Conservation (phyloP, 2,329 filamentous ascomycete species). For the Torrubiellomyces zombiae region DNA sequence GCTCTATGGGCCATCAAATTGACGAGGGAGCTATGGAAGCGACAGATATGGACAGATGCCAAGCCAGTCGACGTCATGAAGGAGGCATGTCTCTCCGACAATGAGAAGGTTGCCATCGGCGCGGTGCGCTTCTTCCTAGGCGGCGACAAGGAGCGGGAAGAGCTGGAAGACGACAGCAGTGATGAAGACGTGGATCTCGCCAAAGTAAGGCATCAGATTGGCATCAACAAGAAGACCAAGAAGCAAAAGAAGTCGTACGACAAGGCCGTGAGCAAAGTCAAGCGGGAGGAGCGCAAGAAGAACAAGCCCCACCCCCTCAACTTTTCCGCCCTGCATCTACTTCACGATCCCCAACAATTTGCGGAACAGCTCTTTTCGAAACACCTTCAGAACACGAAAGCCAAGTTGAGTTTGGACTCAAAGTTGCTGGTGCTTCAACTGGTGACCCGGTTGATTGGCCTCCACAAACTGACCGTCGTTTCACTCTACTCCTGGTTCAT, state of each 20-base stretch:
- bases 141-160: constrained; percentile 88
- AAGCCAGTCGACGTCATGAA: constrained; percentile 98
- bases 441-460: constrained; percentile 74
- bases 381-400: constrained; percentile 75
- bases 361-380: constrained; percentile 80
- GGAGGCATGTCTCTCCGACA: constrained; percentile 72
- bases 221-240: constrained; percentile 92
- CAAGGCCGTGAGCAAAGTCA: constrained; percentile 67
- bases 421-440: constrained; percentile 83
- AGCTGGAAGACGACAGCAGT: constrained; percentile 75
- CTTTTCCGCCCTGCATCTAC: constrained; percentile 85
- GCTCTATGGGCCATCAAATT: constrained; percentile 93
- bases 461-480: constrained; percentile 83
- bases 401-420: constrained; percentile 72
- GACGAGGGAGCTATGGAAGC: constrained; percentile 88
- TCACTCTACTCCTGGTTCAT: constrained; percentile 92
- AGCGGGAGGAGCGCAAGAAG: constrained; percentile 76
- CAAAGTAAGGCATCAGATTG: constrained; percentile 67
- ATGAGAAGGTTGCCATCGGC: constrained; percentile 80
- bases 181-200: constrained; percentile 66
- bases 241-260: constrained; percentile 69
- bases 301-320: constrained; percentile 74
- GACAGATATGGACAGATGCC: constrained; percentile 88
- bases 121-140: constrained; percentile 91
- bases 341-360: constrained; percentile 90